Conservation (phyloP, 2,329 filamentous ascomycete species). For the Coniochaeta hoffmannii region DNA sequence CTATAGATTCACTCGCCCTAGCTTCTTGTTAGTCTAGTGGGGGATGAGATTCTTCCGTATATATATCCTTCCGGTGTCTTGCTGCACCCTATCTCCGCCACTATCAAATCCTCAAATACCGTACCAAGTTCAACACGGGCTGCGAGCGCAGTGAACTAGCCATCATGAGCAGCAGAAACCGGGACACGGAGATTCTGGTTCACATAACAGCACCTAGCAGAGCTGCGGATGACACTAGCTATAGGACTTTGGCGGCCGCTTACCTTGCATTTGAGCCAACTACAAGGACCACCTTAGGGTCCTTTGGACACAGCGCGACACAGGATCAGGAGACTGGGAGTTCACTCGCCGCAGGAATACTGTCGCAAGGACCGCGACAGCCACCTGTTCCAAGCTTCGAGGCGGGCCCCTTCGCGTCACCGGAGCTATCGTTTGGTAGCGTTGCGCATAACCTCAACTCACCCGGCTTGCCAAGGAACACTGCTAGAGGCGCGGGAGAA, state of each 20-base stretch:
- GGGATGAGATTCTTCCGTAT: no score
- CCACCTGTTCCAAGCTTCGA: neutral
- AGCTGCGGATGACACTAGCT: slow-evolving; percentile 37
- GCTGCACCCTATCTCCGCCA: no score
- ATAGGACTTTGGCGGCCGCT: slow-evolving; percentile 40
- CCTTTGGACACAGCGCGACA: neutral
- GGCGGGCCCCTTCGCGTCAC: slow-evolving; percentile 9
- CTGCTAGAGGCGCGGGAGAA: slow-evolving; percentile 3
- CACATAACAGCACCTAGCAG: slow-evolving; percentile 46
- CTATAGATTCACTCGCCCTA: no score
- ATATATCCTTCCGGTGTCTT: no score
- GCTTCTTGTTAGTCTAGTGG: no score
- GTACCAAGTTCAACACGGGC: no score
- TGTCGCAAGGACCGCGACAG: neutral
- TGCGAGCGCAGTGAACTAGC: neutral
- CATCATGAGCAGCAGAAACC: slow-evolving; percentile 3
- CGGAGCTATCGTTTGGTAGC: slow-evolving; percentile 21
- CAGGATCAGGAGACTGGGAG: neutral
- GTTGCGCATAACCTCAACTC: slow-evolving; percentile 21
- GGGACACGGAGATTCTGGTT: slow-evolving; percentile 46
- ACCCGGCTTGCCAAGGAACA: slow-evolving; percentile 9
- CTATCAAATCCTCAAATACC: no score
- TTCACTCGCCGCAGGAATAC: neutral
- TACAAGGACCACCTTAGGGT: slow-evolving; percentile 4
- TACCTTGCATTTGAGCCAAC: slow-evolving; percentile 41